phyloP scores from a whole-genome alignment of 2,329 filamentous ascomycete species.

The Trichophaea hybrida region DNA sequence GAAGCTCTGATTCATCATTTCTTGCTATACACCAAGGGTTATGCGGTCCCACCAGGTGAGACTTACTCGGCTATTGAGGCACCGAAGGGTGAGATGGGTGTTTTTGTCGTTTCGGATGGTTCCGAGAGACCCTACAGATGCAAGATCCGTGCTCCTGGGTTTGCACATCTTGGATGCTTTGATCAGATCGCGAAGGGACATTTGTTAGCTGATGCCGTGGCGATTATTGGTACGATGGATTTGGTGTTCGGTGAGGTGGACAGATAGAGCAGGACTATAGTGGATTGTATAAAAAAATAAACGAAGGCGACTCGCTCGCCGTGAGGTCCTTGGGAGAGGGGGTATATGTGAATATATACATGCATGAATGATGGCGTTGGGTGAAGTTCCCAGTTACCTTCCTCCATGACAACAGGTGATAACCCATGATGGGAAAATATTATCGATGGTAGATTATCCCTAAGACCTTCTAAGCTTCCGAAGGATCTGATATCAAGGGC shows the following conservation, averaged over 20 bases:
- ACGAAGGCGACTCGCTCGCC: too few species aligned
- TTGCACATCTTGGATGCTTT: slow-evolving; percentile 86
- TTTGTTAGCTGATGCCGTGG: slow-evolving; percentile 87
- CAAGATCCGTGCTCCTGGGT: slow-evolving; percentile 92
- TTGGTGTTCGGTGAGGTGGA: slow-evolving; percentile 60
- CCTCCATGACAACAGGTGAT: too few species aligned
- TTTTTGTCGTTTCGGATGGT: slow-evolving; percentile 89
- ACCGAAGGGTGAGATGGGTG: slow-evolving; percentile 99
- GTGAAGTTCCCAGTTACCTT: too few species aligned
- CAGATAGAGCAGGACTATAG: slow-evolving; percentile 8
- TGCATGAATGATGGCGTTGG: too few species aligned
- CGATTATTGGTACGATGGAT: slow-evolving; percentile 61
- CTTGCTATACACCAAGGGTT: slow-evolving; percentile 95
- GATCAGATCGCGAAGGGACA: slow-evolving; percentile 89
- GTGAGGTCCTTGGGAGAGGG: too few species aligned
- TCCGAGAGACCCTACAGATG: slow-evolving; percentile 92
- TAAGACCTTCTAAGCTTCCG: too few species aligned
- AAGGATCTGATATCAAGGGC: too few species aligned
- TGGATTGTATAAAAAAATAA: too few species aligned
- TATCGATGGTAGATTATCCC: too few species aligned
- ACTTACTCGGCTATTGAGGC: slow-evolving; percentile 97
- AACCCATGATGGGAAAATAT: too few species aligned
- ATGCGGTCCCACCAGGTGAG: slow-evolving; percentile 90
- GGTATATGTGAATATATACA: too few species aligned
- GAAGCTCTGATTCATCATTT: slow-evolving; percentile 99